phyloP scores from a whole-genome alignment of 176 grass and related monocot genomes.

The Aechmea fasciata region DNA sequence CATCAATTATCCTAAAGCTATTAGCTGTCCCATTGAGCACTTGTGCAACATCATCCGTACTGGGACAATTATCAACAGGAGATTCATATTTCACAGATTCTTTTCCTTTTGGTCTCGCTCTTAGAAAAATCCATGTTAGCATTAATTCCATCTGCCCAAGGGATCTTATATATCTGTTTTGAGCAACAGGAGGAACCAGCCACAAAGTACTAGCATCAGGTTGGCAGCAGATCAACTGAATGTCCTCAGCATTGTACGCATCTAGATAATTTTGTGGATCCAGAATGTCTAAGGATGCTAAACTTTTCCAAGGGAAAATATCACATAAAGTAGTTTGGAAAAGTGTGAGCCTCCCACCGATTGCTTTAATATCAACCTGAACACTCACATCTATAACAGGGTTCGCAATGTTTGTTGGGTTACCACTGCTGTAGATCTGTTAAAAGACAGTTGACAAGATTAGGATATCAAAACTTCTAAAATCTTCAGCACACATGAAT shows the following conservation, averaged over 20 bases:
- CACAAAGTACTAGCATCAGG: slow-evolving; percentile 86
- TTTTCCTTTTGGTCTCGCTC: slow-evolving; percentile 95
- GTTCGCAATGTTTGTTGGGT: slow-evolving; percentile 98
- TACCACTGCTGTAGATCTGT: slow-evolving; percentile 98
- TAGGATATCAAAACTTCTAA: too few relatives aligned
- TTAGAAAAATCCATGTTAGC: slow-evolving; percentile 80
- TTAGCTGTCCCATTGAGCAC: slow-evolving; percentile 65
- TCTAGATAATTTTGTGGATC: slow-evolving; percentile 67
- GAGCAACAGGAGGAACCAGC: slow-evolving; percentile 73
- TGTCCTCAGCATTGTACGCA: slow-evolving; percentile 81
- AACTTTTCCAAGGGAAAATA: slow-evolving; percentile 62
- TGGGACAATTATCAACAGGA: slow-evolving; percentile 38
- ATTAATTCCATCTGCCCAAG: slow-evolving; percentile 63
- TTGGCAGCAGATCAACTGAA: slow-evolving; percentile 95
- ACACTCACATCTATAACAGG: slow-evolving; percentile 87
- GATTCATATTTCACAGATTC: slow-evolving; percentile 83
- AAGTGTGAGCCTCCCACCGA: slow-evolving; percentile 70
- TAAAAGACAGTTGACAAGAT: slow-evolving; percentile 16
- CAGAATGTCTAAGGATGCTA: slow-evolving; percentile 40
- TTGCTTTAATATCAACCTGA: slow-evolving; percentile 91
- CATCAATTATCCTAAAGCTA: slow-evolving; percentile 67
- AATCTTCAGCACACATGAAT: too few relatives aligned
- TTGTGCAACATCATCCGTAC: slow-evolving; percentile 53
- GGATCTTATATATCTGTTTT: slow-evolving; percentile 58
- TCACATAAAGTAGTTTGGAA: slow-evolving; percentile 79